phyloP scores from a whole-genome alignment of 805 yeast genomes.

The Dipodascopsis uninucleata region DNA sequence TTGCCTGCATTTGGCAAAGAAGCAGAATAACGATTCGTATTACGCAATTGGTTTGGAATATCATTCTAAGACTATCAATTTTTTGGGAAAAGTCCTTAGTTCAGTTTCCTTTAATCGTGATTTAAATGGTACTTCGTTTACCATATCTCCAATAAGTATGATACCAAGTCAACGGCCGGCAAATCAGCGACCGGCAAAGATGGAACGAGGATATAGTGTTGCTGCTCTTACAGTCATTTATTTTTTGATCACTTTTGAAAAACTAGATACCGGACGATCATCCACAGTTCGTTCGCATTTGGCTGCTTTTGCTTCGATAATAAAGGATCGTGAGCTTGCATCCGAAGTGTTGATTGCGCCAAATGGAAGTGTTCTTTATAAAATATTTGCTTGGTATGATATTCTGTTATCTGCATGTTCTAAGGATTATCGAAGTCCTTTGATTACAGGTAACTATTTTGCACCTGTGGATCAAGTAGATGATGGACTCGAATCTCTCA shows the following conservation, averaged over 20 bases:
- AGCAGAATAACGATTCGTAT: conserved; percentile 11
- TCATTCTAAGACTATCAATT: conserved; percentile 18
- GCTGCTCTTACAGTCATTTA: conserved; percentile 24
- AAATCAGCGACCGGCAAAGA: conserved; percentile 4
- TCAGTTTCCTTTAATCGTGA: conserved; percentile 14
- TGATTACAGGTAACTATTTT: conserved; percentile 21
- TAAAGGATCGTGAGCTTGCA: conserved; percentile 23
- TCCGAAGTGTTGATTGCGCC: conserved; percentile 22
- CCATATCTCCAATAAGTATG: not conserved
- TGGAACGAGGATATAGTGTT: conserved; percentile 20
- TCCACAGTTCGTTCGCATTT: conserved; percentile 24
- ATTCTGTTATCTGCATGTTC: conserved; percentile 20
- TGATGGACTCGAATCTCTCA: conserved; percentile 19
- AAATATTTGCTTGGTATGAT: conserved; percentile 27
- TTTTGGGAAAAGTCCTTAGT: conserved; percentile 16
- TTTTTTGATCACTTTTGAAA: conserved; percentile 21
- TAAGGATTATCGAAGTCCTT: conserved; percentile 22
- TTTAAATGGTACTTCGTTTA: no score
- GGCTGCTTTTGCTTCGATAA: conserved; percentile 23
- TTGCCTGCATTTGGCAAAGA: conserved; percentile 14
- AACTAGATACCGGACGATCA: conserved; percentile 21
- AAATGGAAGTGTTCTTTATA: conserved; percentile 23
- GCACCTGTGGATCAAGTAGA: conserved; percentile 18
- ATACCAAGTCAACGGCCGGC: not conserved
- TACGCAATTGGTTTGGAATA: conserved; percentile 22